Evolutionary conservation across 768 basidiomycete genomes (phyloP), one percentile per base, ranked within the genome.

Genomic region (Boletus pseudo-olivaceus): DNA sequence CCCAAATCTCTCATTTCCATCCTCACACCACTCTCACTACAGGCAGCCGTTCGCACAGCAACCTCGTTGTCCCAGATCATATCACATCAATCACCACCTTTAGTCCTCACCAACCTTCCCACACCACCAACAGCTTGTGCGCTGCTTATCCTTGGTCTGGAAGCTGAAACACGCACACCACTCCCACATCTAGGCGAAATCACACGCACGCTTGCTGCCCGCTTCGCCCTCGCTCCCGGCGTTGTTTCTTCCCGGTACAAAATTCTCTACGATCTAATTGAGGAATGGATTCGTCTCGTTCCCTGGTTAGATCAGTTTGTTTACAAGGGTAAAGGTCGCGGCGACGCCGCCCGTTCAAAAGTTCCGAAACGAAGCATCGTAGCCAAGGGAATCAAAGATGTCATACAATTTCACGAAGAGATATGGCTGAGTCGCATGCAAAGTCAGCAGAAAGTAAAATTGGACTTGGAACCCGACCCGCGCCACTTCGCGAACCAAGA

Each of bases 191-290:
- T 86, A 27, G 76, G 73, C 12, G 77, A 79, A n/a, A 73, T 90
- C 53, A 79, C 82, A n/a, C 76, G 76, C 47, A 74, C 67, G 30
- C 76, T 91, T 39, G 87, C 79, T 11, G 57, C 67, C 26, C 78
- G 79, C 39, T 75, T 80, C 57, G 76, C 79, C 34, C 73, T 78
- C 35, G 74, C 77, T 15, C 79, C 82, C 50, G 72, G 75, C 30
- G 75, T 80, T 43, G 79, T 90, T 27, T 82, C 88, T 80, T 72
- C 78, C 29, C 82, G 88, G 4, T 92, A 92, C 71, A 86, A 83
- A 66, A 59, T 74, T 35, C 67, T 89, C 29, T 83, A 84, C 62
- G 82, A 87, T 61, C 69, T 79, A 51, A 70, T 90, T 32, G 78
- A 78, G 34, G 71, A 76, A 51, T 83, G 82, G 77, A 79, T 83